Conservation (phyloP, 2,329 filamentous ascomycete species). For the Aspergillus hiratsukae region DNA sequence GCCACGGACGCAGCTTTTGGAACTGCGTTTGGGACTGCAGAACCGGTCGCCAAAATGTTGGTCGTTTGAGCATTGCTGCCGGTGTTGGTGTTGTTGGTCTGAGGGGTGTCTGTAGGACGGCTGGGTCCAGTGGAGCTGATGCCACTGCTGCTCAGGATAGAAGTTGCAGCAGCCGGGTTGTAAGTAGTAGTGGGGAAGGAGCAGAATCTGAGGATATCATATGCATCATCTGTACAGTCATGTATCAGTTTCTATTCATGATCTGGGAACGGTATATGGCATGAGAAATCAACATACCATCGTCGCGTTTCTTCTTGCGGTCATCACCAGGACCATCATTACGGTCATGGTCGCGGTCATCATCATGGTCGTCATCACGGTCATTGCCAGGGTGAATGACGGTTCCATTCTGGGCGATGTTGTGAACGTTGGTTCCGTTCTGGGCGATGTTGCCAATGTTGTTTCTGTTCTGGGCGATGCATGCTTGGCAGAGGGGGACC, state of each 20-base stretch:
- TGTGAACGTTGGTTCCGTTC: constrained; percentile 13
- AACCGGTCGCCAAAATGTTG: constrained; percentile 11
- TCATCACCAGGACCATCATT: constrained; percentile 10
- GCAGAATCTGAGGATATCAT: constrained; percentile 28
- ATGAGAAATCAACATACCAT: constrained; percentile 16
- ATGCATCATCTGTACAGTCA: constrained; percentile 23
- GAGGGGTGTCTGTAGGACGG: not conserved
- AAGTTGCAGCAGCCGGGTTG: constrained; percentile 19
- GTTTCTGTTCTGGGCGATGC: constrained; percentile 24
- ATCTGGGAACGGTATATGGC: not conserved
- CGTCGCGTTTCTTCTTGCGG: constrained; percentile 18
- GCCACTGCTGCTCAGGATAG: constrained; percentile 3
- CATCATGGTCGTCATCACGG: constrained; percentile 6
- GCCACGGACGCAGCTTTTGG: constrained; percentile 17
- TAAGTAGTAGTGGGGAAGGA: constrained; percentile 24
- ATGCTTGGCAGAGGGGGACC: constrained; percentile 30
- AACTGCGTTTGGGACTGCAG: constrained; percentile 8
- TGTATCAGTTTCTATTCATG: not conserved
- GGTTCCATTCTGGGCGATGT: not conserved
- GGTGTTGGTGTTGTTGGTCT: constrained; percentile 2
- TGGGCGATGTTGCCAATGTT: constrained; percentile 21
- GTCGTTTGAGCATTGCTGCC: constrained; percentile 9
- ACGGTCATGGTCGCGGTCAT: constrained; percentile 8
- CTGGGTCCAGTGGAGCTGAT: not conserved
- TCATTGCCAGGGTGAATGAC: not conserved